These are phyloP conservation scores for Chaetomiaceae sp. DNA, from an alignment of 2,329 filamentous ascomycete species.

Conservation along the genomic window DNA sequence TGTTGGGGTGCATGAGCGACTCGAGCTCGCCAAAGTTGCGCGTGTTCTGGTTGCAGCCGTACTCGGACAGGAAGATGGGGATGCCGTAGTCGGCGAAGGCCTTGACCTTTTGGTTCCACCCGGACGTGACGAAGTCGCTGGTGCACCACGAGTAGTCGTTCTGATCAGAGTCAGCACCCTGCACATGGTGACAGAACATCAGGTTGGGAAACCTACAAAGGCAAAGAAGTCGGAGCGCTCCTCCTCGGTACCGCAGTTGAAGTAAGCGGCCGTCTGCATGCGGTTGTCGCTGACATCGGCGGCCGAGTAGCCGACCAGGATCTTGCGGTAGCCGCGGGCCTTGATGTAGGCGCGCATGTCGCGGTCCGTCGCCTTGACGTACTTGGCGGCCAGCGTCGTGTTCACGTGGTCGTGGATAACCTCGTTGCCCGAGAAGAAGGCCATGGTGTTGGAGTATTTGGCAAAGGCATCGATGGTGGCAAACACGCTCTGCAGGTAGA, in stretches of 20 bases:
- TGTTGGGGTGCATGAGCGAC: constrained; percentile 73
- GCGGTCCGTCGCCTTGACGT: constrained; percentile 74
- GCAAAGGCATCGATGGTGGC: constrained; percentile 82
- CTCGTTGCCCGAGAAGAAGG: constrained; percentile 81
- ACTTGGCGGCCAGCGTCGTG: constrained; percentile 63
- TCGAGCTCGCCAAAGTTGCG: constrained; percentile 78
- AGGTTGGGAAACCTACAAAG: constrained; percentile 43
- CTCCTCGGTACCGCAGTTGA: constrained; percentile 87
- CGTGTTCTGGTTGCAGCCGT: constrained; percentile 77
- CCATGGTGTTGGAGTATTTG: constrained; percentile 79
- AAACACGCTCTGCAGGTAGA: constrained; percentile 80
- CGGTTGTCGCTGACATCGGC: constrained; percentile 85
- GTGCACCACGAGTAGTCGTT: constrained; percentile 90
- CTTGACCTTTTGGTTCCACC: constrained; percentile 84
- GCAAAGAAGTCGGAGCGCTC: constrained; percentile 85
- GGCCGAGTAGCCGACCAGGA: constrained; percentile 70
- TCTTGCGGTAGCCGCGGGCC: constrained; percentile 55
- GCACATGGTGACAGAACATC: no score
- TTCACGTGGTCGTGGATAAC: constrained; percentile 65
- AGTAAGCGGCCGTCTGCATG: constrained; percentile 80
- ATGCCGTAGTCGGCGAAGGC: constrained; percentile 83
- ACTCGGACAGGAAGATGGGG: constrained; percentile 93
- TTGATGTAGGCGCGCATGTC: constrained; percentile 70
- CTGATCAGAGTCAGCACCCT: constrained; percentile 24
- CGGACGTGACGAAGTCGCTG: constrained; percentile 64